Conservation (phyloP, 2,329 filamentous ascomycete genomes). For the Talaromyces sp. region DNA sequence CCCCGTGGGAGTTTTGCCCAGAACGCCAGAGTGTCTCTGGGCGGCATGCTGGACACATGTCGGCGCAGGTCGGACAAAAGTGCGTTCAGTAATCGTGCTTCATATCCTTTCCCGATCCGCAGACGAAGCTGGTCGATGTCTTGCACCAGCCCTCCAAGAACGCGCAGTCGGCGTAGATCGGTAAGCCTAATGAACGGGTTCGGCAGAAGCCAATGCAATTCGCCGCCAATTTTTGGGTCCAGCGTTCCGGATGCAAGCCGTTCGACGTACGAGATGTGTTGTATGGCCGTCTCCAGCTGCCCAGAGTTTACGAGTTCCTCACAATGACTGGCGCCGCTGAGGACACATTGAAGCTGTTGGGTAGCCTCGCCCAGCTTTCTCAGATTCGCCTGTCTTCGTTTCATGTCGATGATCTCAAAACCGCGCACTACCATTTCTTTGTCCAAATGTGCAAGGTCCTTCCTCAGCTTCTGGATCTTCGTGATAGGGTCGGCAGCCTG, state of each 20-base stretch:
- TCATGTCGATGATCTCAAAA: constrained; percentile 75
- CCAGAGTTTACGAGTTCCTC: constrained; percentile 63
- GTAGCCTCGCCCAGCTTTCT: constrained; percentile 76
- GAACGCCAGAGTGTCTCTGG: constrained; percentile 68
- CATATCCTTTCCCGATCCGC: constrained; percentile 81
- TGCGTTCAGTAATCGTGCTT: constrained; percentile 69
- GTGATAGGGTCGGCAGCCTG: constrained; percentile 88
- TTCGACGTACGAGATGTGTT: constrained; percentile 13
- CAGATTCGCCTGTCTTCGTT: constrained; percentile 75
- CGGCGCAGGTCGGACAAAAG: constrained; percentile 72
- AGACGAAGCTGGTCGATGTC: constrained; percentile 71
- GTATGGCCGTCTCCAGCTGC: constrained; percentile 19
- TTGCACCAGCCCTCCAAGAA: constrained; percentile 72
- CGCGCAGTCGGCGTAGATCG: constrained; percentile 72
- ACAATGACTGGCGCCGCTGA: constrained; percentile 2
- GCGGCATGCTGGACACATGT: constrained; percentile 69
- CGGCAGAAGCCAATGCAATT: constrained; percentile 19
- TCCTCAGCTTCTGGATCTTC: constrained; percentile 72
- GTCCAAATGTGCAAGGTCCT: constrained; percentile 75
- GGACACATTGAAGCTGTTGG: constrained; percentile 60
- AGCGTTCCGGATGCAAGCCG: constrained; percentile 12
- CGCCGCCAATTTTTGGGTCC: constrained; percentile 15
- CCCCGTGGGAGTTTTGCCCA: constrained; percentile 75
- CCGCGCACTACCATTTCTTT: constrained; percentile 80
- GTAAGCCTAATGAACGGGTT: constrained; percentile 36